These are phyloP conservation scores for Coemansia sp. DNA, from an alignment of 192 early-diverging fungal genomes.

Conservation along the genomic window DNA sequence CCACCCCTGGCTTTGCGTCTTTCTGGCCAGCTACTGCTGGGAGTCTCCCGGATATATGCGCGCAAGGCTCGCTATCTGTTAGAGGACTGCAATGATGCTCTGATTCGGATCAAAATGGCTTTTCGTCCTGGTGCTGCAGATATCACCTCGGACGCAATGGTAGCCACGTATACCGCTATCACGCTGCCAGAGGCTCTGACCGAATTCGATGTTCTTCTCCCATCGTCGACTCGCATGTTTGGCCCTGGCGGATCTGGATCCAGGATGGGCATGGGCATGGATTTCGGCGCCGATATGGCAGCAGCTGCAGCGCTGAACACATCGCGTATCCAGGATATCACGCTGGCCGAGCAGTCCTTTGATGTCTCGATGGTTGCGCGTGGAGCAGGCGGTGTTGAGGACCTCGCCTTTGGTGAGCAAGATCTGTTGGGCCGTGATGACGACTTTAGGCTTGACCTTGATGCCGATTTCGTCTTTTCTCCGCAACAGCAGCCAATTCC, in stretches of 20 bases:
- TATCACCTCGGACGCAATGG: conserved; percentile 71
- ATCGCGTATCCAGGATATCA: conserved; percentile 73
- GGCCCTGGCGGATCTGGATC: background rate
- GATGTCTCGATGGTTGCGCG: conserved; percentile 56
- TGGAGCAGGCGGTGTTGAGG: conserved; percentile 21
- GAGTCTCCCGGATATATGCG: conserved; percentile 94
- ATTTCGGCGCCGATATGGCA: conserved; percentile 16
- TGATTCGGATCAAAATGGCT: conserved; percentile 94
- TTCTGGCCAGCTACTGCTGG: conserved; percentile 94
- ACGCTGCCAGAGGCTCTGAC: conserved; percentile 85
- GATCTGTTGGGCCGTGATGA: conserved; percentile 59
- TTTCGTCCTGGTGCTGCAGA: conserved; percentile 75
- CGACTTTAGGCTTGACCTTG: conserved; percentile 57
- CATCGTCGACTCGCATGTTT: conserved; percentile 61
- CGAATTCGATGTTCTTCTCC: conserved; percentile 90
- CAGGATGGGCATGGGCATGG: conserved; percentile 9
- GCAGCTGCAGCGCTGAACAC: conserved; percentile 49
- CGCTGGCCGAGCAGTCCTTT: conserved; percentile 61
- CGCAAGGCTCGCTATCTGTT: conserved; percentile 94
- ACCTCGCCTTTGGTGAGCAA: conserved; percentile 50
- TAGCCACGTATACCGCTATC: conserved; percentile 78
- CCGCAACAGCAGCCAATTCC: conserved; percentile 33
- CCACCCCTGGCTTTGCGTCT: conserved; percentile 91
- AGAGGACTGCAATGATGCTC: conserved; percentile 96
- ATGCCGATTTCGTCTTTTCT: conserved; percentile 50